Evolutionary conservation across 805 yeast genomes (phyloP).

Genomic region (Metschnikowia aberdeeniae): DNA sequence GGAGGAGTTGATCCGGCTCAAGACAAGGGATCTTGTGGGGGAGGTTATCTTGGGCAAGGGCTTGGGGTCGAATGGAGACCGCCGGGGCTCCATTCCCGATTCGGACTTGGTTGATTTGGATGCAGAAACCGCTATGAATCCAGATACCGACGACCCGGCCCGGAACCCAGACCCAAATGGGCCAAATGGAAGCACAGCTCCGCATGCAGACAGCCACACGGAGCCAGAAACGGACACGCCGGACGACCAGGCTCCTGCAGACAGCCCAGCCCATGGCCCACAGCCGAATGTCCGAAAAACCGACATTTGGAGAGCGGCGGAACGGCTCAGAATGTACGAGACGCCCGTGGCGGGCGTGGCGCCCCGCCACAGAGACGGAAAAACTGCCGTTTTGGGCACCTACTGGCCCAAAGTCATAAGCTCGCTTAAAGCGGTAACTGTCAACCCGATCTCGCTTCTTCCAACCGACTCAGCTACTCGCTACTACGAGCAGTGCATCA

Average conservation of each 20-base stretch:
- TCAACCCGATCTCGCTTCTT: not conserved
- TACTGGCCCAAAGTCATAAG: slow-evolving; percentile 10
- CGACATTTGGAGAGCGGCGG: slow-evolving; percentile 14
- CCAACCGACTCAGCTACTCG: not conserved
- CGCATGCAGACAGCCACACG: too few species aligned
- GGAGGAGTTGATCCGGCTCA: slow-evolving; percentile 18
- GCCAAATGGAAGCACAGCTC: too few species aligned
- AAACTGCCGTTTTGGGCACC: slow-evolving; percentile 7
- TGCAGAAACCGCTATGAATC: too few species aligned
- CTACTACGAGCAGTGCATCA: not conserved
- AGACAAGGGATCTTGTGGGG: slow-evolving; percentile 15
- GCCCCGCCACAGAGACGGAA: slow-evolving; percentile 11
- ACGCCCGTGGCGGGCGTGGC: slow-evolving; percentile 12
- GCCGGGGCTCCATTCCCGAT: not conserved
- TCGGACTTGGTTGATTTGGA: not conserved
- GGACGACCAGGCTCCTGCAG: not conserved
- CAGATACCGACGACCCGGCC: too few species aligned
- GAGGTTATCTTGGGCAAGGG: slow-evolving; percentile 14
- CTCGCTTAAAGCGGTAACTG: not conserved
- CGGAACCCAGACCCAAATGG: too few species aligned
- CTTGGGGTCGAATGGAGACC: not conserved
- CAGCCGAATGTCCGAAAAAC: slow-evolving; percentile 1
- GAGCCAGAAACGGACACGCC: too few species aligned
- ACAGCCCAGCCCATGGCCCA: not conserved
- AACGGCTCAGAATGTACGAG: slow-evolving; percentile 12